Conservation (phyloP, 805 yeast species). For the Lipomyces oligophaga region DNA sequence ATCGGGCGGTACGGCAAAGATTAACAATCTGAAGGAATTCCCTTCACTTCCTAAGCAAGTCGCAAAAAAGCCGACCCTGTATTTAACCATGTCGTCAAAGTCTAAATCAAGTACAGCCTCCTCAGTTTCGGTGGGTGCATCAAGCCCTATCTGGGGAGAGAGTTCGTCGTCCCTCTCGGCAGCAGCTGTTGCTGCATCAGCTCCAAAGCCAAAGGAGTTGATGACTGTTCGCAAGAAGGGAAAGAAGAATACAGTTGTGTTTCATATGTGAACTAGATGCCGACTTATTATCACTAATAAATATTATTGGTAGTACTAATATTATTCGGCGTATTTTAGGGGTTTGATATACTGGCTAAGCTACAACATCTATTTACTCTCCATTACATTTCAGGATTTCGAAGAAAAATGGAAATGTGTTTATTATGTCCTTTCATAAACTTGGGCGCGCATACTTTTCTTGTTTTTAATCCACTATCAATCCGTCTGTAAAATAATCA, state of each 20-base stretch:
- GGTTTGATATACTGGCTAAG: no score
- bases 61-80: not conserved
- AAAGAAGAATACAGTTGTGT: conserved; percentile 20
- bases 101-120: conserved; percentile 9
- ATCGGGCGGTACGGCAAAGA: not conserved
- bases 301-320: not conserved
- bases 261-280: not conserved
- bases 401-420: no score
- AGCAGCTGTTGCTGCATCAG: not conserved
- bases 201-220: not conserved
- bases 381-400: no score
- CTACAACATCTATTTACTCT: no score
- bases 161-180: conserved; percentile 4
- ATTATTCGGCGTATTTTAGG: no score
- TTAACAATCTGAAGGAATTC: conserved; percentile 19
- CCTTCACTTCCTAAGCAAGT: conserved; percentile 22
- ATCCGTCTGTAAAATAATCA: no score
- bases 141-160: conserved; percentile 12
- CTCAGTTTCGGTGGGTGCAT: no score
- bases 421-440: no score
- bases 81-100: conserved; percentile 3
- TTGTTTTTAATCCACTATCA: no score
- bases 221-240: conserved; percentile 13
- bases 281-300: not conserved
- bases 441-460: no score